phyloP scores from a whole-genome alignment of 805 yeast species.

The Cyberlindnera xylosilytica region DNA sequence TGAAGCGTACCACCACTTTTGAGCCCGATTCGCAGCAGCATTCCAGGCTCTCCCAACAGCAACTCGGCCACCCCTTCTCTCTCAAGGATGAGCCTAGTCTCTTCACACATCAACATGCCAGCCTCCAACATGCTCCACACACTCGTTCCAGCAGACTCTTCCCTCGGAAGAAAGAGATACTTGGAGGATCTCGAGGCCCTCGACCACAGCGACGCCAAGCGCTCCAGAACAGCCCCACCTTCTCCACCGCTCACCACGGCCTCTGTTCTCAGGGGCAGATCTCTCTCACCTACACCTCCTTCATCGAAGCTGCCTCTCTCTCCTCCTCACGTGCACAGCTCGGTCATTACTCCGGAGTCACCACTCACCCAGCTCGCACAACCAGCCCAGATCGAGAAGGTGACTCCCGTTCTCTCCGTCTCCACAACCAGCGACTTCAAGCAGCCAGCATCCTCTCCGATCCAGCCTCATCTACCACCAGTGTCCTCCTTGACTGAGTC shows the following conservation, averaged over 20 bases:
- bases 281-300: conserved; percentile 24
- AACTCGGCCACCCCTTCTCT: not conserved
- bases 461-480: conserved; percentile 16
- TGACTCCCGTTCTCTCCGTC: conserved; percentile 24
- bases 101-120: conserved; percentile 10
- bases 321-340: conserved; percentile 5
- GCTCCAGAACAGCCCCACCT: conserved; percentile 47
- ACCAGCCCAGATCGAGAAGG: conserved; percentile 18
- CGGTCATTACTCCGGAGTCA: conserved; percentile 10
- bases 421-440: not conserved
- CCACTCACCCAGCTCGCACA: conserved; percentile 15
- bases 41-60: not conserved
- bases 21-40: not conserved
- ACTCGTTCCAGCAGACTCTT: conserved; percentile 7
- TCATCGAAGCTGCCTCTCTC: conserved; percentile 7
- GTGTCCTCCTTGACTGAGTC: conserved; percentile 10
- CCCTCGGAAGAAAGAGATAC: conserved; percentile 25
- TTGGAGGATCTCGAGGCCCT: conserved; percentile 20
- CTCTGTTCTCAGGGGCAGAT: conserved; percentile 18
- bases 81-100: conserved; percentile 14
- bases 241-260: conserved; percentile 32
- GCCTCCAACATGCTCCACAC: conserved; percentile 15
- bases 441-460: conserved; percentile 5
- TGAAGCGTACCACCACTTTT: too few species aligned
- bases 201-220: conserved; percentile 26